phyloP scores from a whole-genome alignment of 1,139 yeast genomes.

The Candida sp. region DNA sequence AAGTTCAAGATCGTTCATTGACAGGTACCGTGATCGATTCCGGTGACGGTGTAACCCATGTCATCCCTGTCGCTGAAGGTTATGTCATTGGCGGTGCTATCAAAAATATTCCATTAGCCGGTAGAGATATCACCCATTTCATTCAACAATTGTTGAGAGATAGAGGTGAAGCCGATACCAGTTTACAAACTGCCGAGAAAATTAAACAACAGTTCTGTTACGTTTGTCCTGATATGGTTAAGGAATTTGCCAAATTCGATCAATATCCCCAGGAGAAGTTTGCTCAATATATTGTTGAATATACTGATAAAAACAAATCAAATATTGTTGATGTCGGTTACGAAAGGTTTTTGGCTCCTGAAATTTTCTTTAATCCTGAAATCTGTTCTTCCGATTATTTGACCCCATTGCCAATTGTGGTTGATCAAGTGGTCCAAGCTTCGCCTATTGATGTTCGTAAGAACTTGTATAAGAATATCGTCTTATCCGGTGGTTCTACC shows the following conservation, averaged over 20 bases:
- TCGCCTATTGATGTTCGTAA: slow-evolving; percentile 98
- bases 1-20: slow-evolving; percentile 89
- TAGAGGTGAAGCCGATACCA: slow-evolving; percentile 93
- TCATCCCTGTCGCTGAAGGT: slow-evolving; percentile 99
- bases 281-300: slow-evolving; percentile 89
- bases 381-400: slow-evolving; percentile 92
- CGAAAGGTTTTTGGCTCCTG: slow-evolving; percentile 97
- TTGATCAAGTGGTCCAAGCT: slow-evolving; percentile 91
- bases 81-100: slow-evolving; percentile 97
- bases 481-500: slow-evolving; percentile 94
- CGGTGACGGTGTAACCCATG: slow-evolving; percentile 98
- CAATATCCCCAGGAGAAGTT: slow-evolving; percentile 86
- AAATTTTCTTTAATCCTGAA: slow-evolving; percentile 97
- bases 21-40: slow-evolving; percentile 99
- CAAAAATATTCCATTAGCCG: slow-evolving; percentile 97
- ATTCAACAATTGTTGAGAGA: slow-evolving; percentile 93
- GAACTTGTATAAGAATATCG: slow-evolving; percentile 93
- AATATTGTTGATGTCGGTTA: slow-evolving; percentile 90
- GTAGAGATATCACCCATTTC: slow-evolving; percentile 93
- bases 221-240: slow-evolving; percentile 96
- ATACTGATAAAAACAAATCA: slow-evolving; percentile 61
- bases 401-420: slow-evolving; percentile 93
- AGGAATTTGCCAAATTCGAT: slow-evolving; percentile 93
- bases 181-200: slow-evolving; percentile 92
- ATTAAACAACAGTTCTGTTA: slow-evolving; percentile 96